Evolutionary conservation across 306 rosid genomes (phyloP).

Genomic region (Luffa aegyptiaca): DNA sequence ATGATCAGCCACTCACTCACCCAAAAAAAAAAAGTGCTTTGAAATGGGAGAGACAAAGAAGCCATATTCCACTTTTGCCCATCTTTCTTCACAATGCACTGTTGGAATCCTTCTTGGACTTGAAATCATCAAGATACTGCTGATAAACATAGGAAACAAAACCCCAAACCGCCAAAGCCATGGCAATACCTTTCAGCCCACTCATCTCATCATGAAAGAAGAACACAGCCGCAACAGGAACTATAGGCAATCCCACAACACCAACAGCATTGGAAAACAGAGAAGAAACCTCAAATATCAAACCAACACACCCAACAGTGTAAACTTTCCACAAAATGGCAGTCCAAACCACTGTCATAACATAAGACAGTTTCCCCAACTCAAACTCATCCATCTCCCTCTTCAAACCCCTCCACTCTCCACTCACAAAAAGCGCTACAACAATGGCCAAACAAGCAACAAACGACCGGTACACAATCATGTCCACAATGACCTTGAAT

Average conservation of each 20-base stretch:
- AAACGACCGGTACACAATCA: constrained; percentile 16
- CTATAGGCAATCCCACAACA: constrained; percentile 24
- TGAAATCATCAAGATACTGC: constrained; percentile 19
- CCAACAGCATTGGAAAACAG: constrained; percentile 33
- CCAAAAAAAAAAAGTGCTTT: not conserved
- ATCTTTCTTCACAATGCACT: not conserved
- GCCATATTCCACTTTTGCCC: not conserved
- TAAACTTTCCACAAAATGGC: constrained; percentile 23
- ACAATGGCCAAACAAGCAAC: constrained; percentile 16
- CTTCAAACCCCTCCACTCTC: constrained; percentile 27
- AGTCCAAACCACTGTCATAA: constrained; percentile 23
- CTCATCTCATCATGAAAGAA: constrained; percentile 31
- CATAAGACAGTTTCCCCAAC: constrained; percentile 27
- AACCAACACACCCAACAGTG: constrained; percentile 19
- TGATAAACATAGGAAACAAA: constrained; percentile 37
- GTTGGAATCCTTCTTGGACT: not conserved
- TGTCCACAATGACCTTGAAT: constrained; percentile 18
- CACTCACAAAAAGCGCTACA: constrained; percentile 31
- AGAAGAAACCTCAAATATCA: constrained; percentile 33
- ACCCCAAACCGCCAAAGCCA: constrained; percentile 37
- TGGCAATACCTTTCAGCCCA: constrained; percentile 30
- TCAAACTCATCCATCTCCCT: constrained; percentile 29
- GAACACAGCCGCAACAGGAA: constrained; percentile 30
- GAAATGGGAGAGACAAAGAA: not conserved
- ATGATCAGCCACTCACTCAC: not conserved